Evolutionary conservation across 2,329 filamentous ascomycete genomes (phyloP), one percentile per base, ranked within the genome.

Genomic region (Shiraia bambusicola): DNA sequence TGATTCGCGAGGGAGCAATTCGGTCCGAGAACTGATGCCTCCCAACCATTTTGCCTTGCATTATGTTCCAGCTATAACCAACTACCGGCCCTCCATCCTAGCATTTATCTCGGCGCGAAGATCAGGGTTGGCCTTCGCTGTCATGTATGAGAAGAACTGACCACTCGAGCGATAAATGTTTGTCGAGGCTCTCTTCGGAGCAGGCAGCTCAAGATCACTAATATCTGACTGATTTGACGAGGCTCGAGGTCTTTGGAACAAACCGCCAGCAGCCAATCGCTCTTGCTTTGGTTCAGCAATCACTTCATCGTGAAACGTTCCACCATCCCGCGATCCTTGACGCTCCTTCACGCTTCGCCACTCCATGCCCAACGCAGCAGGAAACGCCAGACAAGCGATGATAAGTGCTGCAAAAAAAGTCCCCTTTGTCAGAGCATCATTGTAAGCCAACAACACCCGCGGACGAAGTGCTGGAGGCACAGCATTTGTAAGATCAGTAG

Each of bases 301-400:
- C 32, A 56, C 52, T 29, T 50, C 49, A 16, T 55, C 47, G 31
- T 37, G 33, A 12, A 19, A 10, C 26, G 36, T 30, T 14, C 29
- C 12, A 8, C 16, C 12, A 4, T 25, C 10, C 8, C 37, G 22
- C 6, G 40, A 22, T 6, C 28, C 34, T 27, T 46, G 37, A 5
- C 43, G 49, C 14, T 76, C 77, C 68, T 85, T 86, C 40, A 87
- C 80, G 49, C 74, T 84, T 52, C 72, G 75, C 82, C 82, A 87
- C 64, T 86, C 81, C 66, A 87, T 77, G 1, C 69, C 65, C 1
- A 76, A 46, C 0, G 76, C 72, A 0, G 78, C 82, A 3, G 84
- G 41, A 9, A 84, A 66, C 2, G 73, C 74, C 3, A 84, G 50
- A 19, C 72, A 74, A 1, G 77, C 72, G 56, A 84, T 69, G 5